A percentile compares a stretch with the other conserved stretches of the same genome.
Evolutionary conservation across 2,329 filamentous ascomycete species (phyloP).

Genomic region (Ophiostoma sp.): DNA sequence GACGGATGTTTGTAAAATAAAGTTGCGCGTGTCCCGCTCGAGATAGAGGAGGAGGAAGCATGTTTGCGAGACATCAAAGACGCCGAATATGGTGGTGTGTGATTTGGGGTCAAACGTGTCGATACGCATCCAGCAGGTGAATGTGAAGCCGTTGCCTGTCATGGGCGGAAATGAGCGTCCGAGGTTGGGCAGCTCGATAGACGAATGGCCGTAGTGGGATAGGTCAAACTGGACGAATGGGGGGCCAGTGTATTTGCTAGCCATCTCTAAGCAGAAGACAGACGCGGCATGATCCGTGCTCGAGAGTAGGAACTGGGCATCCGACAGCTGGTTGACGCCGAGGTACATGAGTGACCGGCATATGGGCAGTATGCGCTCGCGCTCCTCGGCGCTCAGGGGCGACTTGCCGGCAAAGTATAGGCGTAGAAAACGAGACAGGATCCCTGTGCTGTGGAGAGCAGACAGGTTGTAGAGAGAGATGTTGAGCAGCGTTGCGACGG

Average conservation of each 20-base stretch:
- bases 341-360: slow-evolving; percentile 65
- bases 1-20: slow-evolving; percentile 94
- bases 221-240: slow-evolving; percentile 92
- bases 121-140: slow-evolving; percentile 82
- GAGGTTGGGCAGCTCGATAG: slow-evolving; percentile 82
- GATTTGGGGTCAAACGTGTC: slow-evolving; percentile 77
- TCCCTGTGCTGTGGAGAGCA: slow-evolving; percentile 65
- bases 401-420: slow-evolving; percentile 53
- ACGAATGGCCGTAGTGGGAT: slow-evolving; percentile 79
- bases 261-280: slow-evolving; percentile 66
- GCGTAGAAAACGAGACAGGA: slow-evolving; percentile 60
- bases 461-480: slow-evolving; percentile 64
- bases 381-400: slow-evolving; percentile 50
- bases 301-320: slow-evolving; percentile 68
- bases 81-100: slow-evolving; percentile 93
- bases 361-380: slow-evolving; percentile 56
- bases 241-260: slow-evolving; percentile 68
- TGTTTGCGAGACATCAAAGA: slow-evolving; percentile 84
- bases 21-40: slow-evolving; percentile 85
- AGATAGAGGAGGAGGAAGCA: slow-evolving; percentile 93
- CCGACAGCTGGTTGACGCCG: slow-evolving; percentile 73
- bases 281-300: slow-evolving; percentile 50
- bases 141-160: slow-evolving; percentile 77
- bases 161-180: slow-evolving; percentile 79
- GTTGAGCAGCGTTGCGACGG: slow-evolving; percentile 52